Evolutionary conservation across 75 land plant species (phyloP), one percentile per base, ranked within the genome.

Genomic region (Pinus taeda): DNA sequence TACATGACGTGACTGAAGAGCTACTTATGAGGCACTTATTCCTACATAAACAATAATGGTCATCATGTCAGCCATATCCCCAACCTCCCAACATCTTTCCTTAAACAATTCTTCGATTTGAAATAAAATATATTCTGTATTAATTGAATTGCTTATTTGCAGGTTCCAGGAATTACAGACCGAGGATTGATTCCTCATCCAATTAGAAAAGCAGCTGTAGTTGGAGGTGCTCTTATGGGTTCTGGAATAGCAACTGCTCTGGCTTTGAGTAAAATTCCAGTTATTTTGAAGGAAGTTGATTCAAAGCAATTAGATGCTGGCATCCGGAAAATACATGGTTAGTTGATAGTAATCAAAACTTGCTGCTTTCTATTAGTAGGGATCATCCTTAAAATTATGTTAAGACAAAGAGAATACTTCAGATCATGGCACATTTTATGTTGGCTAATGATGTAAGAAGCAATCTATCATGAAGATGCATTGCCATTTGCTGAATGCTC

Each of bases 201-300:
- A 20, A 61, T 80, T 29, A 80, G 70, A 76, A 80, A 77, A 58
- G 88, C 81, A 53, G 88, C 79, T 24, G 86, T 86, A 3, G 59
- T 86, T 59, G 88, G 88, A 60, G 88, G 88, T 72, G 88, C 87
- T 49, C 79, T 86, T 59, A 86, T 86, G 88, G 88, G 88, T 8
- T 84, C 88, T 33, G 87, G 88, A 49, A 86, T 86, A 53, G 88
- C 83, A 59, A 86, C 88, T 18, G 88, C 88, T 20, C 73, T 86
- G 21, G 78, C 77, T 58, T 77, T 86, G 39, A 84, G 72, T 60
- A 74, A 76, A 24, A 81, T 86, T 61, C 64, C 24, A 21, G 88
- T 84, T 73, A 33, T 75, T 53, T 33, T 84, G 70, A 86, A 86
- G 76, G 88, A 84, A 61, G 60, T 80, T 17, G 74, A 86, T 66